Evolutionary conservation across 106 monocot genomes (phyloP), one percentile per base, ranked within the genome.

Genomic region (Platanthera zijinensis): DNA sequence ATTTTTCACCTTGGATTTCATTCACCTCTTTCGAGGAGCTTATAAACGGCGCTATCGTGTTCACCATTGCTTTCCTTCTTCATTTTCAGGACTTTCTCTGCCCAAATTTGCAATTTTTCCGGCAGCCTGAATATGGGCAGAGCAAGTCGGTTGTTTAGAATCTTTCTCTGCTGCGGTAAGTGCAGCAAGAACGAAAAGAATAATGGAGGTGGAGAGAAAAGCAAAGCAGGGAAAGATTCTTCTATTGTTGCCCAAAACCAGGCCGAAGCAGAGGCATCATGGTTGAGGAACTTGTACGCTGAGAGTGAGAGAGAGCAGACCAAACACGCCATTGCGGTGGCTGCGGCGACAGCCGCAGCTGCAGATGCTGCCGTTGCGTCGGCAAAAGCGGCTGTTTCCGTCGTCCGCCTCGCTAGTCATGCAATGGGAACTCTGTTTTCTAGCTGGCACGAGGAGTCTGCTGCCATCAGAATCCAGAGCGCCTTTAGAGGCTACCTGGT

Each of bases 401-500:
- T 89, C 7, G 86, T 89, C 30, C 52, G 84, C 51, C 82, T 89
- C 45, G 82, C 86, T 48, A 89, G 80, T 79, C 22, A 70, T 12
- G 77, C 78, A 22, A 83, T 84, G 28, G 64, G 86, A 46, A 46
- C 59, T 57, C 59, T 62, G 17, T 69, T 69, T 69, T 72, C 57
- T 4, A 11, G 72, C 66, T 78, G 51, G 50, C 86, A 68, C 73
- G 57, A 71, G 45, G 80, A 75, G 68, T 82, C 51, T 32, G 85
- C 87, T 0, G 87, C 85, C 52, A 73, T 90, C 10, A 85, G 66
- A 78, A 90, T 87, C 76, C 90, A 90, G 67, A 64, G 87, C 69
- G 81, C 85, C 0, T 90, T 87, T 51, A 79, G 90, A 0, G 90
- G 81, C 11, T 87, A 87, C 53, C 69, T 90, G 87, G 90, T 90